These are phyloP conservation scores for Neonectria sp. DNA, from an alignment of 2,329 filamentous ascomycete genomes.

Conservation along the genomic window DNA sequence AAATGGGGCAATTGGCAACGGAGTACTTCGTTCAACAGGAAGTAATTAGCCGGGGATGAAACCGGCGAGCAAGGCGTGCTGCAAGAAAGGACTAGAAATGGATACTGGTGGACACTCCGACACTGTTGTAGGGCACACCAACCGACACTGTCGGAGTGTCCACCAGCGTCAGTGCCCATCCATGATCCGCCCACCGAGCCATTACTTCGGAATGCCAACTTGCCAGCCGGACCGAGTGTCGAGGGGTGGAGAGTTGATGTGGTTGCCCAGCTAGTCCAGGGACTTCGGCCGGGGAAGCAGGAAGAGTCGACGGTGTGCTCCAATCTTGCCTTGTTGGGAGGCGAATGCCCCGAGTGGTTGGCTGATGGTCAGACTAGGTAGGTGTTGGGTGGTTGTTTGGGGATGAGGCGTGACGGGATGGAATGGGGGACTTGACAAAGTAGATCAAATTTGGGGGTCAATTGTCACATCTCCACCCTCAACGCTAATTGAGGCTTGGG, in stretches of 20 bases:
- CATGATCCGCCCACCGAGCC: constrained; percentile 36
- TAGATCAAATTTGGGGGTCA: background rate
- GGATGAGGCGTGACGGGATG: constrained; percentile 2
- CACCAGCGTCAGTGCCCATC: constrained; percentile 1
- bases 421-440: background rate
- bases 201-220: constrained; percentile 44
- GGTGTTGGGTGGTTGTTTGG: background rate
- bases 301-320: constrained; percentile 28
- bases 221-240: constrained; percentile 40
- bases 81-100: constrained; percentile 34
- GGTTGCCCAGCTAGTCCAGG: constrained; percentile 29
- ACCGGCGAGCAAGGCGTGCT: constrained; percentile 32
- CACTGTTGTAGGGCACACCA: background rate
- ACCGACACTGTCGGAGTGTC: constrained; percentile 20
- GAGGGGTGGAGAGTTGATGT: constrained; percentile 20
- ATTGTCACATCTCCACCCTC: background rate
- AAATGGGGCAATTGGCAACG: constrained; percentile 11
- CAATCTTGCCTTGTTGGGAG: constrained; percentile 21
- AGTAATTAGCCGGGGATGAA: constrained; percentile 27
- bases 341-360: constrained; percentile 24
- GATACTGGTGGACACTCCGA: constrained; percentile 17
- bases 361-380: constrained; percentile 6
- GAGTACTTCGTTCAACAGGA: background rate
- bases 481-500: background rate
- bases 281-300: constrained; percentile 41